Evolutionary conservation across 2,329 filamentous ascomycete species (phyloP).

Genomic region (Alternaria ventricosa): DNA sequence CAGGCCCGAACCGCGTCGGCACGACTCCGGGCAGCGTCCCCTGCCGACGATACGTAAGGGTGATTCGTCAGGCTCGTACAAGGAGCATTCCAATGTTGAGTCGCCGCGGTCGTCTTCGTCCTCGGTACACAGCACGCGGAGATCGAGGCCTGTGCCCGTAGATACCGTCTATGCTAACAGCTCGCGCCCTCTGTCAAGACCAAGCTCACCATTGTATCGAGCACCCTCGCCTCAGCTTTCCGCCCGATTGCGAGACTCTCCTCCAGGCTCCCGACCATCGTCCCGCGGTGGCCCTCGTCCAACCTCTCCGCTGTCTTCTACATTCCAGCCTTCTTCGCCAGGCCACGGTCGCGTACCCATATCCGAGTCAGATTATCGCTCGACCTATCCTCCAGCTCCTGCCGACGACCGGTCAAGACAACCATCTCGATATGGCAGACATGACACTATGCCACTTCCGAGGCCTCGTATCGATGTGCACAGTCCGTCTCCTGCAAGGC

Average conservation of each 20-base stretch:
- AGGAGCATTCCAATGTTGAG: conserved; percentile 30
- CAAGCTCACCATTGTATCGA: conserved; percentile 36
- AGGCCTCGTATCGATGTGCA: conserved; percentile 43
- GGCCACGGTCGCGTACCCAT: conserved; percentile 26
- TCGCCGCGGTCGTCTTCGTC: conserved; percentile 44
- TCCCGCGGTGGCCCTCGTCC: conserved; percentile 36
- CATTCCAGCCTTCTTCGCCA: conserved; percentile 25
- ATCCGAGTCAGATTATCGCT: conserved; percentile 37
- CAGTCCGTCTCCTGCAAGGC: conserved; percentile 41
- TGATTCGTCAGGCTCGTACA: conserved; percentile 35
- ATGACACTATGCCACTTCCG: conserved; percentile 39
- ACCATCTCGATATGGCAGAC: conserved; percentile 33
- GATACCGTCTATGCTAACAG: conserved; percentile 24
- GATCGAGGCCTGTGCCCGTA: conserved; percentile 24
- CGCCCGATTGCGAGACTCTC: conserved; percentile 30
- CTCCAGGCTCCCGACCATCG: conserved; percentile 33
- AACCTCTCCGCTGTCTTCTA: conserved; percentile 35
- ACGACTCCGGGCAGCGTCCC: conserved; percentile 22
- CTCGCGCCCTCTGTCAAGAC: conserved; percentile 28
- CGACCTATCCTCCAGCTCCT: conserved; percentile 38
- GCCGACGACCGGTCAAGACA: conserved; percentile 34
- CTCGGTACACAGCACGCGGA: conserved; percentile 31
- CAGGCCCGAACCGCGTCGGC: conserved; percentile 22
- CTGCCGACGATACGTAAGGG: conserved; percentile 21
- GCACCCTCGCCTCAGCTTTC: conserved; percentile 39